Evolutionary conservation across 768 basidiomycete genomes (phyloP).

Genomic region (Amanita phalloides): DNA sequence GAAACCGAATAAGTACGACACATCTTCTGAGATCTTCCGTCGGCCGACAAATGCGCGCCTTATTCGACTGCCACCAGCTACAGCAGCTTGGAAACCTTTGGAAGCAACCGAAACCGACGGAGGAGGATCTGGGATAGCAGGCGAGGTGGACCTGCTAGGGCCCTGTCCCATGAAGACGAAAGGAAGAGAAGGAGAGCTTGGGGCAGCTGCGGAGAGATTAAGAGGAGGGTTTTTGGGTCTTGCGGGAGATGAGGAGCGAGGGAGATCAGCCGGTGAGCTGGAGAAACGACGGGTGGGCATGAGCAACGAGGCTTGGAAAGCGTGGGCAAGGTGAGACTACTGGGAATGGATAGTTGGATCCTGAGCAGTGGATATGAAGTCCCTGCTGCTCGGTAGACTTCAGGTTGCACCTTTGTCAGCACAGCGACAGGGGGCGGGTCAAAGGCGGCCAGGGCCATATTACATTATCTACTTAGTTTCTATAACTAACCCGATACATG

Average conservation of each 20-base stretch:
- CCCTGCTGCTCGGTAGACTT: background rate
- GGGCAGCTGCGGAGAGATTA: conserved; percentile 6
- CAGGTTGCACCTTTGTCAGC: background rate
- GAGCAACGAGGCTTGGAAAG: background rate
- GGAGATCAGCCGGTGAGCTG: background rate
- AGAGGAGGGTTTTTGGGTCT: background rate
- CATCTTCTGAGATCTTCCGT: conserved; percentile 47
- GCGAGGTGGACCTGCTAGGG: conserved; percentile 15
- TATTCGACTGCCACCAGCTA: conserved; percentile 36
- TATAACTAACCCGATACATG: background rate
- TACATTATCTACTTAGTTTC: too few species aligned
- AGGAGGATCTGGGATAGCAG: conserved; percentile 10
- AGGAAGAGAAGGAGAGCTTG: conserved; percentile 17
- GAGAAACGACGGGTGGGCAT: conserved; percentile 1
- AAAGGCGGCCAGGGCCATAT: background rate
- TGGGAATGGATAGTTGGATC: background rate
- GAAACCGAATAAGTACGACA: conserved; percentile 6
- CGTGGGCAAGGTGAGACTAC: conserved; percentile 4
- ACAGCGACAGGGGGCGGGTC: background rate
- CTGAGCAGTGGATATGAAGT: background rate
- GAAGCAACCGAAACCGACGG: conserved; percentile 13
- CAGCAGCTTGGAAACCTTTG: conserved; percentile 26
- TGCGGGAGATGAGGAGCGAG: background rate
- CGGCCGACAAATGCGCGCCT: conserved; percentile 49
- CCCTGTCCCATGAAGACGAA: conserved; percentile 17